Percentiles rank a stretch among this genome's conserved stretches.
Evolutionary conservation across 108 stramenopile species (phyloP).

Genomic region (Skeletonema potamos): DNA sequence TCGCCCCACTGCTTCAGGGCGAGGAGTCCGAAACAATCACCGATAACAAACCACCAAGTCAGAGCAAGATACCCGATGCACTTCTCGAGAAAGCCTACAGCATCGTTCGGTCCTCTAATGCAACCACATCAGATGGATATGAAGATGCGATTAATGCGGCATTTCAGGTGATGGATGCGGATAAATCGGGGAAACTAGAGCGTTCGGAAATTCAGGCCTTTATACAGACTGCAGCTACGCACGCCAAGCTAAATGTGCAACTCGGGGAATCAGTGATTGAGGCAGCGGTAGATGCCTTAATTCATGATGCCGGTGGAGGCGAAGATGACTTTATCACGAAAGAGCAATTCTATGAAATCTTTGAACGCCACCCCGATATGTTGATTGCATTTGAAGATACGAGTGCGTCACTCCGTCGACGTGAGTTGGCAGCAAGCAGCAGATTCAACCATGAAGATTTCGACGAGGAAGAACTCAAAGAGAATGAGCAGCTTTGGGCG

Average conservation of each 20-base stretch:
- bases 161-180: conserved; percentile 2
- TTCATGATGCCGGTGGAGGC: conserved; percentile 14
- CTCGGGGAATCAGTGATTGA: neutral
- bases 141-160: conserved; percentile 10
- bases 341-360: conserved; percentile 7
- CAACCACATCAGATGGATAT: neutral
- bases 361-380: conserved; percentile 21
- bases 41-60: too few species aligned
- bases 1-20: too few species aligned
- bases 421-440: neutral
- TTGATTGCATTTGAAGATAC: conserved; percentile 8
- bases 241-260: neutral
- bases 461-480: conserved; percentile 5
- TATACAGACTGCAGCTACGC: conserved; percentile 1
- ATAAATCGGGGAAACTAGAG: neutral
- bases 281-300: conserved; percentile 12
- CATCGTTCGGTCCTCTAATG: too few species aligned
- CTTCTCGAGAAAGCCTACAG: too few species aligned
- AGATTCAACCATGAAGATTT: neutral
- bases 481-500: conserved; percentile 14
- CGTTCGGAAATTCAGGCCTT: conserved; percentile 3
- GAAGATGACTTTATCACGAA: conserved; percentile 1
- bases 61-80: too few species aligned
- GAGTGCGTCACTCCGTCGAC: neutral
- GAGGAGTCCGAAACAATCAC: too few species aligned